phyloP scores from a whole-genome alignment of 345 rosid genomes.

The Gynandropsis gynandra region DNA sequence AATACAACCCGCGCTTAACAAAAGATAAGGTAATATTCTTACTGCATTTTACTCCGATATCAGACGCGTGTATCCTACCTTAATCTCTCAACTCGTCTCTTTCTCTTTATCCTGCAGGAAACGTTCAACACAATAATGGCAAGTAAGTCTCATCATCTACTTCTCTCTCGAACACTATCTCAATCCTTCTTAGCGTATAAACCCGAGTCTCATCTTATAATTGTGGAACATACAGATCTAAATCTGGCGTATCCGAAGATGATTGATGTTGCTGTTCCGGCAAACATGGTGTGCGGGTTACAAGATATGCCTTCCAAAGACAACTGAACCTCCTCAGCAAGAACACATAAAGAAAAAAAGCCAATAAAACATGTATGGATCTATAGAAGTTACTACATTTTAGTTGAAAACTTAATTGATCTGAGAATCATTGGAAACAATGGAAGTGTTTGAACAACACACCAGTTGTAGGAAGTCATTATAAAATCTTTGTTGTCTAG shows the following conservation, averaged over 20 bases:
- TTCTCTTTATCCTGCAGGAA: constrained; percentile 38
- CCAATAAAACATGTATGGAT: too few relatives aligned
- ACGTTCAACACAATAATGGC: constrained; percentile 73
- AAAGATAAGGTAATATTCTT: constrained; percentile 57
- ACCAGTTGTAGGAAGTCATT: too few relatives aligned
- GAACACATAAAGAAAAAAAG: too few relatives aligned
- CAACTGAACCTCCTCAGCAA: too few relatives aligned
- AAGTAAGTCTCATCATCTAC: constrained; percentile 43
- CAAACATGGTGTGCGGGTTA: constrained; percentile 80
- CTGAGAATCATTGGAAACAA: too few relatives aligned
- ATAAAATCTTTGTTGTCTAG: too few relatives aligned
- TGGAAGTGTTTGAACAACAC: too few relatives aligned
- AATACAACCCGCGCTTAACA: constrained; percentile 64
- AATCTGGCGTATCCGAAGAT: constrained; percentile 81
- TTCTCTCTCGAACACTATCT: neutral
- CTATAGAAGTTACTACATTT: too few relatives aligned
- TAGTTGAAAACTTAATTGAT: too few relatives aligned
- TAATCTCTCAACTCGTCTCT: neutral
- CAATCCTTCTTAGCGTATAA: neutral
- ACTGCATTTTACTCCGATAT: too few relatives aligned
- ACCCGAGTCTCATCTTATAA: neutral
- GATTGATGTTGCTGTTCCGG: constrained; percentile 83
- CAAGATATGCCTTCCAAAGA: constrained; percentile 39
- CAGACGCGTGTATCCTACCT: neutral
- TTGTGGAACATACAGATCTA: constrained; percentile 42